Evolutionary conservation across 805 yeast species (phyloP).

Genomic region (Ogataea saltuana): DNA sequence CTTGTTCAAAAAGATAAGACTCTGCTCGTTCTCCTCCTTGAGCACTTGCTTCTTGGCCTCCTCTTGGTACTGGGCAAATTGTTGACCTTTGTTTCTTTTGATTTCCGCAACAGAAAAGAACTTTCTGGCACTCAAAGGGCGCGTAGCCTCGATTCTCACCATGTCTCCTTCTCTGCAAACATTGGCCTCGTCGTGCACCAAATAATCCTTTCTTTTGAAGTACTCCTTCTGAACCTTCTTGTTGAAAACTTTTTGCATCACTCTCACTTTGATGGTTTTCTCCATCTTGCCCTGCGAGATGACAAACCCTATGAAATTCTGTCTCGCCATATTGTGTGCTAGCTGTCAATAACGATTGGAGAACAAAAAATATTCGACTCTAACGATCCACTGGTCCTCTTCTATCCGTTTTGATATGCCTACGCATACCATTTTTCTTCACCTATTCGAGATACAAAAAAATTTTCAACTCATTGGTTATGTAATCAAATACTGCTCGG

Average conservation of each 20-base stretch:
- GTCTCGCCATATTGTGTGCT: conserved; percentile 68
- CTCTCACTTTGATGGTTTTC: conserved; percentile 92
- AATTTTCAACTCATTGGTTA: too few relatives aligned
- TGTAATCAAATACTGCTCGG: too few relatives aligned
- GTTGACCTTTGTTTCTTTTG: conserved; percentile 85
- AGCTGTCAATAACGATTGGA: conserved; percentile 15
- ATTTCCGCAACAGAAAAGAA: conserved; percentile 92
- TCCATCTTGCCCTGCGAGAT: conserved; percentile 95
- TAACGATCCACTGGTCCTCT: too few relatives aligned
- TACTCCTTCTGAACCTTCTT: conserved; percentile 72
- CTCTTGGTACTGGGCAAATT: conserved; percentile 75
- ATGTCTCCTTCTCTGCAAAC: conserved; percentile 93
- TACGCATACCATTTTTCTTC: too few relatives aligned
- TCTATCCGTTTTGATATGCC: too few relatives aligned
- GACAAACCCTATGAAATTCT: conserved; percentile 88
- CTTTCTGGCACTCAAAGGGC: conserved; percentile 81
- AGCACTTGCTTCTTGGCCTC: conserved; percentile 69
- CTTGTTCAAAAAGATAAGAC: conserved; percentile 53
- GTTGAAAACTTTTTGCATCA: conserved; percentile 74
- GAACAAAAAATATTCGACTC: too few relatives aligned
- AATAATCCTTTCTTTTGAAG: conserved; percentile 73
- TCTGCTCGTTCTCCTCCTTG: conserved; percentile 62
- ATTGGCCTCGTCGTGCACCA: conserved; percentile 93
- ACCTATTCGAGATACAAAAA: too few relatives aligned
- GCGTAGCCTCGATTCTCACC: conserved; percentile 86